Conservation (phyloP, 2,329 filamentous ascomycete species). For the Aciculosporium take region DNA sequence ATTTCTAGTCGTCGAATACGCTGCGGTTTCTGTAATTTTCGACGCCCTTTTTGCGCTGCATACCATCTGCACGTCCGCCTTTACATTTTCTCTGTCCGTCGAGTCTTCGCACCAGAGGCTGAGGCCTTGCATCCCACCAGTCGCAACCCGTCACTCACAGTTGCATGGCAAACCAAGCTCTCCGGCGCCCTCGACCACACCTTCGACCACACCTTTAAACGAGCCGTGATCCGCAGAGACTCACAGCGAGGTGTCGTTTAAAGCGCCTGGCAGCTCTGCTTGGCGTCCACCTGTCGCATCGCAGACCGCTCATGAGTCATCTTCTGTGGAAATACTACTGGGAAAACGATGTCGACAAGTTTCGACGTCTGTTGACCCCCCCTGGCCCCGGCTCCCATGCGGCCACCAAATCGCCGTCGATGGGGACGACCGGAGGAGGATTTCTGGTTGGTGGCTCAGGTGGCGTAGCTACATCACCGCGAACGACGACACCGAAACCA, state of each 20-base stretch:
- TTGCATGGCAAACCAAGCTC: slow-evolving; percentile 8
- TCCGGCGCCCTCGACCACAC: slow-evolving; percentile 32
- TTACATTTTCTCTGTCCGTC: background rate
- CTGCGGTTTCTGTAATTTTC: too few species aligned
- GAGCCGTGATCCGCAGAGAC: slow-evolving; percentile 72
- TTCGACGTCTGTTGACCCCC: slow-evolving; percentile 74
- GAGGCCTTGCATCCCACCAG: background rate
- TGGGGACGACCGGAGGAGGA: slow-evolving; percentile 20
- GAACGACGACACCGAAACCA: slow-evolving; percentile 29
- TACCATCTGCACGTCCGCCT: background rate
- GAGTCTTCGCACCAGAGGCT: background rate
- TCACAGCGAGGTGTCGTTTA: slow-evolving; percentile 75
- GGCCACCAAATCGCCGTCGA: slow-evolving; percentile 37
- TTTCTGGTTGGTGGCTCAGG: slow-evolving; percentile 25
- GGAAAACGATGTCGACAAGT: slow-evolving; percentile 93
- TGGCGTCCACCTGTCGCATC: slow-evolving; percentile 3
- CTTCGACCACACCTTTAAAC: slow-evolving; percentile 60
- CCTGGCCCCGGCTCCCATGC: slow-evolving; percentile 44
- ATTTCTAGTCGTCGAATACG: too few species aligned
- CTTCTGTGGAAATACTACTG: slow-evolving; percentile 93
- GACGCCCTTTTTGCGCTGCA: too few species aligned
- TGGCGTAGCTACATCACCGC: slow-evolving; percentile 34
- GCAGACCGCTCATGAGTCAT: slow-evolving; percentile 66
- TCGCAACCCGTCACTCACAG: too few species aligned
- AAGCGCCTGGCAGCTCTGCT: slow-evolving; percentile 29